Percentiles rank a stretch among this genome's conserved stretches.
Evolutionary conservation across 192 early-diverging fungal genomes (phyloP).

Genomic region (Coemansia sp.): DNA sequence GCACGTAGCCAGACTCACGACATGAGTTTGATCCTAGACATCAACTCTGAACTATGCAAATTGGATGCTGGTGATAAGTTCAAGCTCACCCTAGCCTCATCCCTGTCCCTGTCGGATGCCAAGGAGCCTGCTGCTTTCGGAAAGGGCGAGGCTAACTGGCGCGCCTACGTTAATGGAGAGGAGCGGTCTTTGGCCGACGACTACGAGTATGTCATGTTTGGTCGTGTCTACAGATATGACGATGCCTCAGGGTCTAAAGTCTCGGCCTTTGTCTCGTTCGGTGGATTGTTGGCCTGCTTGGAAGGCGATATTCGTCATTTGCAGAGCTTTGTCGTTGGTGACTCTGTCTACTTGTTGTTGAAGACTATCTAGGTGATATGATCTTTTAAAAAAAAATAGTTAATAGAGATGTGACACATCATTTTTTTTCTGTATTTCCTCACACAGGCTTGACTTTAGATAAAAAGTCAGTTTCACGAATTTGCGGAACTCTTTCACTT

Average conservation of each 20-base stretch:
- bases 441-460: not conserved
- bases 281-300: slow-evolving; percentile 89
- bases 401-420: not conserved
- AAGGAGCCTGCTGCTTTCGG: slow-evolving; percentile 43
- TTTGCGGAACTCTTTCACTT: not conserved
- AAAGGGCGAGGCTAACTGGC: slow-evolving; percentile 58
- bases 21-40: slow-evolving; percentile 89
- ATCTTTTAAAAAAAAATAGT: not conserved
- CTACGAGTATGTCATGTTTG: slow-evolving; percentile 99
- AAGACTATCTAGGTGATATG: slow-evolving; percentile 30
- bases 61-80: slow-evolving; percentile 85
- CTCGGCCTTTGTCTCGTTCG: slow-evolving; percentile 88
- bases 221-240: slow-evolving; percentile 95
- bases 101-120: slow-evolving; percentile 65
- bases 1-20: slow-evolving; percentile 84
- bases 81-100: slow-evolving; percentile 77
- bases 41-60: slow-evolving; percentile 95
- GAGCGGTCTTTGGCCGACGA: slow-evolving; percentile 87
- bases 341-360: slow-evolving; percentile 91
- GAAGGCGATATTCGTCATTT: slow-evolving; percentile 84
- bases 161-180: slow-evolving; percentile 57
- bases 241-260: slow-evolving; percentile 72
- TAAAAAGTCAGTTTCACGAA: not conserved
- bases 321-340: slow-evolving; percentile 82
- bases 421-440: not conserved